A percentile compares a stretch with the other conserved stretches of the same genome.
These are phyloP conservation scores for Zygoascus biomembranicola DNA, from an alignment of 805 yeast genomes.

Conservation along the genomic window DNA sequence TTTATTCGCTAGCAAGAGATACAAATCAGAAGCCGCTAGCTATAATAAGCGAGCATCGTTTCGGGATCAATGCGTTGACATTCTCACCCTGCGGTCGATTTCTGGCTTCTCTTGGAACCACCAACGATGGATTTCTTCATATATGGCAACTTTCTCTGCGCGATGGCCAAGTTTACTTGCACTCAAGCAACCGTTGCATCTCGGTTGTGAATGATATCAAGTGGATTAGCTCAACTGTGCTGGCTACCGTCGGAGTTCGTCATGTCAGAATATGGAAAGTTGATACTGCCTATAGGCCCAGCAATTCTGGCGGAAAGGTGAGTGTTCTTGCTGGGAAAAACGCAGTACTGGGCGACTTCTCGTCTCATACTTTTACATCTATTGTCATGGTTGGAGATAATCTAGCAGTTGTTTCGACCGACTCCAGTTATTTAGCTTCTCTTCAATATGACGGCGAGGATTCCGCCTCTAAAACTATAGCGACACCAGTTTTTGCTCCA, in stretches of 20 bases:
- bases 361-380: constrained; percentile 32
- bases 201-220: constrained; percentile 45
- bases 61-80: constrained; percentile 47
- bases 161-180: constrained; percentile 28
- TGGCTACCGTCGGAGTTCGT: constrained; percentile 54
- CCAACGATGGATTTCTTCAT: constrained; percentile 60
- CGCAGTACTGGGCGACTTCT: constrained; percentile 41
- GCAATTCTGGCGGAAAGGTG: constrained; percentile 14
- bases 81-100: constrained; percentile 52
- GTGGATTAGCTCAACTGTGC: constrained; percentile 43
- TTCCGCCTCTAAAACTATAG: constrained; percentile 8
- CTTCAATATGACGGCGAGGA: background rate
- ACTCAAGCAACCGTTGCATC: constrained; percentile 55
- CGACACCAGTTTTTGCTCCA: constrained; percentile 12
- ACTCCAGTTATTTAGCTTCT: constrained; percentile 21
- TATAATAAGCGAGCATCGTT: constrained; percentile 52
- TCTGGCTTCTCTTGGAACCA: constrained; percentile 55
- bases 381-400: constrained; percentile 31
- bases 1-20: constrained; percentile 47
- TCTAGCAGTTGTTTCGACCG: constrained; percentile 20
- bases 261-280: constrained; percentile 56
- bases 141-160: constrained; percentile 43
- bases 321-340: constrained; percentile 48
- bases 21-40: constrained; percentile 44
- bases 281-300: constrained; percentile 1